A percentile compares a stretch with the other conserved stretches of the same genome.
Conservation (phyloP, 31 red algal species). For the Odonthalia washingtoniensis region DNA sequence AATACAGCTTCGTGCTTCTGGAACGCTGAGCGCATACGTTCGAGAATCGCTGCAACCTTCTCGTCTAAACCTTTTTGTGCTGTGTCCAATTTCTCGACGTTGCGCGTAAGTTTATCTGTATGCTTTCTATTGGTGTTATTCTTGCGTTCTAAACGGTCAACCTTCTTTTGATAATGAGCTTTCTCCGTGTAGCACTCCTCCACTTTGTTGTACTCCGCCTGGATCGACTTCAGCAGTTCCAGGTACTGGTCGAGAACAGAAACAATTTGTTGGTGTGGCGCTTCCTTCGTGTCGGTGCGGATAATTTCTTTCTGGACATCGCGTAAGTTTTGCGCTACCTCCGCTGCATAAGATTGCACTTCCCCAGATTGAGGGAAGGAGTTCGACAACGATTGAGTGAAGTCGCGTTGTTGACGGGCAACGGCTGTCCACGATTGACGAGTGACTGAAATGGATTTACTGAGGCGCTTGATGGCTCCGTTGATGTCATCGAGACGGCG, state of each 20-base stretch:
- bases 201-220: conserved; percentile 19
- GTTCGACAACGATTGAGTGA: conserved; percentile 19
- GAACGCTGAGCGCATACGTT: conserved; percentile 17
- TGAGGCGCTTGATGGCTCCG: conserved; percentile 32
- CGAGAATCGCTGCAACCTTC: not conserved
- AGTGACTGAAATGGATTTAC: not conserved
- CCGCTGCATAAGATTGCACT: conserved; percentile 24
- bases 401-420: conserved; percentile 16
- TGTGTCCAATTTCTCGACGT: conserved; percentile 25
- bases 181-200: conserved; percentile 33
- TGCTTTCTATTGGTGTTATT: not conserved
- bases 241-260: conserved; percentile 37
- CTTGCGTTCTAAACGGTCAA: conserved; percentile 37
- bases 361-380: not conserved
- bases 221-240: not conserved
- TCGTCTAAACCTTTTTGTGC: conserved; percentile 33
- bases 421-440: conserved; percentile 24
- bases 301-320: conserved; percentile 31
- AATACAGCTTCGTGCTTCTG: conserved; percentile 55
- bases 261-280: conserved; percentile 16
- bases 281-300: not conserved
- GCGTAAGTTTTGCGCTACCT: conserved; percentile 21
- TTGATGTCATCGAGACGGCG: not conserved
- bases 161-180: conserved; percentile 33
- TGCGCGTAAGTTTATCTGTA: conserved; percentile 15